A percentile compares a stretch with the other conserved stretches of the same genome.
These are phyloP conservation scores for Durio zibethinus DNA, from an alignment of 345 rosid genomes.

Conservation along the genomic window DNA sequence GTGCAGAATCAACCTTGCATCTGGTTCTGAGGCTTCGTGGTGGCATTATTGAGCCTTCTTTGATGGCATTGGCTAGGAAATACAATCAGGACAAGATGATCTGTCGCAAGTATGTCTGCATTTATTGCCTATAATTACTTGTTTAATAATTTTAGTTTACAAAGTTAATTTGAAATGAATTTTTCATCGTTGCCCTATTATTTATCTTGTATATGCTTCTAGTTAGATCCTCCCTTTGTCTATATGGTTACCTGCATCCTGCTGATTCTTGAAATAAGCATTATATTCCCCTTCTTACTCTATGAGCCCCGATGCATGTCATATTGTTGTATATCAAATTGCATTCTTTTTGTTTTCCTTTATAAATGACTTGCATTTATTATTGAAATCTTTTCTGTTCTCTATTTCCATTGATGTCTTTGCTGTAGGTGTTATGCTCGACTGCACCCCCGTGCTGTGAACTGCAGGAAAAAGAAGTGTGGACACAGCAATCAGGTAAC, in stretches of 20 bases:
- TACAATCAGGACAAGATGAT: slow-evolving; percentile 74
- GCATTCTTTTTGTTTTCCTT: background rate
- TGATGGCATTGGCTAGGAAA: slow-evolving; percentile 72
- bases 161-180: background rate
- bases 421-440: slow-evolving; percentile 83
- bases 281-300: background rate
- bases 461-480: slow-evolving; percentile 98
- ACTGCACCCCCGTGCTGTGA: slow-evolving; percentile 91
- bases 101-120: slow-evolving; percentile 63
- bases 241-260: background rate
- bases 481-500: slow-evolving; percentile 98
- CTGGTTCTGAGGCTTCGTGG: slow-evolving; percentile 77
- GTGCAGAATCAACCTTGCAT: slow-evolving; percentile 64
- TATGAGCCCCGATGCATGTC: background rate
- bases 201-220: background rate
- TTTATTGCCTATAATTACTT: background rate
- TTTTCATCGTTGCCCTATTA: background rate
- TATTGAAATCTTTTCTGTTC: background rate
- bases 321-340: background rate
- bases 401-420: background rate
- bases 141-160: background rate
- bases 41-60: slow-evolving; percentile 68
- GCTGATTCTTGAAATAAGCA: background rate
- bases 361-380: background rate
- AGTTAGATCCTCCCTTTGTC: background rate